Conservation (phyloP, 192 early-diverging fungal genomes). For the Backusella luteola region DNA sequence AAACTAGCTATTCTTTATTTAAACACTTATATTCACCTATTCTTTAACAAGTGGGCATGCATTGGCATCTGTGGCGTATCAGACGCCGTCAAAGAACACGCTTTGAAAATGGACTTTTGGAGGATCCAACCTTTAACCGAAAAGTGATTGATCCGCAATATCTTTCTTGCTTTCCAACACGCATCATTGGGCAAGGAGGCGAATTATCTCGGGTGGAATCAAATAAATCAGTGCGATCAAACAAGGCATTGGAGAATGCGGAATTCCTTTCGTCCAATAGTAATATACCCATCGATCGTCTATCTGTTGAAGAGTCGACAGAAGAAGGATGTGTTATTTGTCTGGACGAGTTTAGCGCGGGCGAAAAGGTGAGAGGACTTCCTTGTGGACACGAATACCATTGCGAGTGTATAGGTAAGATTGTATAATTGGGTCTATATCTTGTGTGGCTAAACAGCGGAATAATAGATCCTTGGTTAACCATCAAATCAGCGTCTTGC, state of each 20-base stretch:
- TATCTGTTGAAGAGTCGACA: not conserved
- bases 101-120: constrained; percentile 21
- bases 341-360: constrained; percentile 52
- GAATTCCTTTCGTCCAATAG: constrained; percentile 17
- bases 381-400: constrained; percentile 61
- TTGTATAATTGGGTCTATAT: not conserved
- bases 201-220: constrained; percentile 19
- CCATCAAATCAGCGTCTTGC: constrained; percentile 49
- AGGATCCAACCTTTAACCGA: not conserved
- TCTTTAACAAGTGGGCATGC: constrained; percentile 20
- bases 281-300: not conserved
- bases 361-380: constrained; percentile 49
- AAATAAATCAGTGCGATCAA: constrained; percentile 21
- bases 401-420: constrained; percentile 56
- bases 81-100: constrained; percentile 22
- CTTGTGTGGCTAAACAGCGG: not conserved
- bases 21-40: not conserved
- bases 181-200: constrained; percentile 37
- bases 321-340: constrained; percentile 52
- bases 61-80: constrained; percentile 37
- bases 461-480: constrained; percentile 54
- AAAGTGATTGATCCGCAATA: constrained; percentile 24
- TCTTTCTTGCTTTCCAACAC: constrained; percentile 34
- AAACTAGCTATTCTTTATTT: constrained; percentile 7
- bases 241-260: constrained; percentile 32